Evolutionary conservation across 2,329 filamentous ascomycete genomes (phyloP), one percentile per base, ranked within the genome.

Genomic region (Colletotrichum graminicola): DNA sequence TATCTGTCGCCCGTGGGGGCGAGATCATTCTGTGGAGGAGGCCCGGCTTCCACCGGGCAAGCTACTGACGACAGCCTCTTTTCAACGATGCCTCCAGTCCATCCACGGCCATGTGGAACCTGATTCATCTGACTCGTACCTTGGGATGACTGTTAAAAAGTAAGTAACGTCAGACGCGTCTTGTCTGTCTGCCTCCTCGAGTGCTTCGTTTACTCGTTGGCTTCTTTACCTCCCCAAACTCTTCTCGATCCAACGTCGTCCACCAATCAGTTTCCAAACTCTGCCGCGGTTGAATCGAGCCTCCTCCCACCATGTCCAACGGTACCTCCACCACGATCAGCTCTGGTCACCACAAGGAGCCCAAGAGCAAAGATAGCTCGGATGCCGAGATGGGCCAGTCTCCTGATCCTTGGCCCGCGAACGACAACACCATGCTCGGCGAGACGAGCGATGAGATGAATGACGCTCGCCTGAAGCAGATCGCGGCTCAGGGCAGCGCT

Each of bases 391-490:
- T 63, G 47, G 39, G 52, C 8, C 65, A 60, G 45, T 45, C 69
- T 34, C 66, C 55, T 12, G 68, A 72, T 54, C 65, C 69, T 16
- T 72, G 68, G 68, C 65, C 68, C 12, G 62, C 54, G 57, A 68
- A 68, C 47, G 69, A 72, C 39, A 52, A 54, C 52, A 69, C 54
- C 59, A 72, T 72, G 69, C 69, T 72, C 45, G 69, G 69, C 39
- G 69, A 72, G 39, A 72, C 69, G 43, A 72, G 69, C 65, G 76
- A 80, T 60, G 79, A 80, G 62, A 74, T 73, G 55, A 75, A 80
- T 64, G 76, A 77, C 64, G 84, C 85, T 72, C 74, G 83, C 52
- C 85, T 87, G 77, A 82, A 84, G 77, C 82, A 84, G 73, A 86
- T 84, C 75, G 80, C 80, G 16, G 81, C 80, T 1, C 76, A 84